phyloP scores from a whole-genome alignment of 2,329 filamentous ascomycete genomes.

The Alternaria sp. region DNA sequence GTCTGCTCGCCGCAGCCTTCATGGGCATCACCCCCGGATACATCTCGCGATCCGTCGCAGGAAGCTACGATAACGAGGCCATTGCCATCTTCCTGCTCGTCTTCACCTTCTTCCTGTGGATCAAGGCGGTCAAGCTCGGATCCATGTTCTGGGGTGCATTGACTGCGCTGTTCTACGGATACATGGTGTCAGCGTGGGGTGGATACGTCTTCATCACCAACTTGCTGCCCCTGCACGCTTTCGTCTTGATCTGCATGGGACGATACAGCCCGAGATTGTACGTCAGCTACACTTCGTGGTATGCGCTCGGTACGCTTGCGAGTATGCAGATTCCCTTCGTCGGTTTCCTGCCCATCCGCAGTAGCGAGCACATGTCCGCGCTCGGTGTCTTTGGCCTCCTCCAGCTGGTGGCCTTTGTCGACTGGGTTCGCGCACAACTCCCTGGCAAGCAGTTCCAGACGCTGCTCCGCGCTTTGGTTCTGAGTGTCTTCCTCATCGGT shows the following conservation, averaged over 20 bases:
- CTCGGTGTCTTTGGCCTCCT: conserved; percentile 94
- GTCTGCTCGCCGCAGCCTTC: conserved; percentile 90
- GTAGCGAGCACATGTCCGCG: conserved; percentile 98
- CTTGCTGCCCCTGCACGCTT: conserved; percentile 89
- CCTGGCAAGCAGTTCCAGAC: conserved; percentile 94
- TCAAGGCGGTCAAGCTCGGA: conserved; percentile 95
- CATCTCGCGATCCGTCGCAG: conserved; percentile 95
- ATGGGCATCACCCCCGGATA: conserved; percentile 98
- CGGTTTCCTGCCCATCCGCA: conserved; percentile 93
- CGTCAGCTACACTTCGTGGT: conserved; percentile 98
- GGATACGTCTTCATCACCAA: conserved; percentile 99
- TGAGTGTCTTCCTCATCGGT: conserved; percentile 75
- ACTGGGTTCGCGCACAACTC: conserved; percentile 87
- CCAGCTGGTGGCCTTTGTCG: conserved; percentile 89
- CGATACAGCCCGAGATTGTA: conserved; percentile 93
- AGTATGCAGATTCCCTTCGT: conserved; percentile 99
- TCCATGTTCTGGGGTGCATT: conserved; percentile 96
- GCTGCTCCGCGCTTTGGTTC: conserved; percentile 77
- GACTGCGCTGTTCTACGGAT: conserved; percentile 95
- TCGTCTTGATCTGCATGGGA: conserved; percentile 96
- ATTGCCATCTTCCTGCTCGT: conserved; percentile 99
- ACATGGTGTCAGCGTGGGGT: conserved; percentile 99
- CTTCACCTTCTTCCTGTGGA: conserved; percentile 98
- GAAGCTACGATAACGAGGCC: conserved; percentile 99
- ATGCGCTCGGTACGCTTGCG: conserved; percentile 90